Evolutionary conservation across 805 yeast species (phyloP), one percentile per base, ranked within the genome.

Genomic region (Candida boidinii): DNA sequence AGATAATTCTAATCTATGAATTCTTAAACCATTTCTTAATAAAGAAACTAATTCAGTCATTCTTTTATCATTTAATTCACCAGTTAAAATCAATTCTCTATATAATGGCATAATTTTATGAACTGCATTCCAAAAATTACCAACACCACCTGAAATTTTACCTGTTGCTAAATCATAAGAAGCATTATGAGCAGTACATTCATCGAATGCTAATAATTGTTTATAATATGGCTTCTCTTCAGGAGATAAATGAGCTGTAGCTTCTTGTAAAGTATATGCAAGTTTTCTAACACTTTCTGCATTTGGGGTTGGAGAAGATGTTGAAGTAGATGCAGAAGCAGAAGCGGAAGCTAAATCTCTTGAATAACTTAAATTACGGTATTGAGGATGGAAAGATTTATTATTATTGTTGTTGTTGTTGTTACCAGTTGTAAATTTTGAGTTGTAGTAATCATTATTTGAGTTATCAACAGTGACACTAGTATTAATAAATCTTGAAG

Each of bases 1-100:
- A 5, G 76, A 64, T 33, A 71, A 53, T 45, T 73, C 76, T 24
- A 64, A 54, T 49, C 79, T 64, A 45, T 72, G 73, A 18, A 72
- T 71, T 46, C 78, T 61, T 24, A 73, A 54, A 4, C 76, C 78
- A 36, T 72, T 72, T 42, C 75, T 73, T 26, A 73, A 51, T 4
- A 73, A 46, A 32, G 72, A 71, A 15, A 72, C 68, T 37, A 73
- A 53, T 25, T 66, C 63, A 2, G 74, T 62, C 39, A 68, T 68
- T 39, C 75, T 54, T 28, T 56, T 59, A 19, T 63, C 60, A 37
- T 63, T 62, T 34, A 73, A 57, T 37, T 69, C 73, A 15, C 72
- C 70, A 2, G 69, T 58, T 17, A 59, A 62, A 28, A 62, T 56
- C 26, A 73, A 46, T 9, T 68, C 68, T 26, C 66, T 61, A 35